Evolutionary conservation across 306 rosid genomes (phyloP), one percentile per base, ranked within the genome.

Genomic region (Dryas alaskensis): DNA sequence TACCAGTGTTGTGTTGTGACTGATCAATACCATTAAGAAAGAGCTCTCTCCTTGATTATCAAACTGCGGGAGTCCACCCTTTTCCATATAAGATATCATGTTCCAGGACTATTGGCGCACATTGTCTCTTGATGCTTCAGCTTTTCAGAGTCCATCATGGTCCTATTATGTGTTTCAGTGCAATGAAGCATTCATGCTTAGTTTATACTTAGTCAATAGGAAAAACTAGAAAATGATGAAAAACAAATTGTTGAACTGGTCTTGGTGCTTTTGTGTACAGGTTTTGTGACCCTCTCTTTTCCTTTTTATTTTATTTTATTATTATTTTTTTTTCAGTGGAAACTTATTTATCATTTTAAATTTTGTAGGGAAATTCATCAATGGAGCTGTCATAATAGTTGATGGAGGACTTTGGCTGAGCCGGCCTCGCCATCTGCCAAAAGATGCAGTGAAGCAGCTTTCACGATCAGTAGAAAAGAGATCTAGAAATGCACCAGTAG

Each of bases 351-450:
- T 58, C 72, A 39, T 69, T 54, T 68, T 79, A 70, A 79, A 84
- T 71, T 50, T 72, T 91, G 82, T 67, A 93, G 98, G 97, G 70
- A 91, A 93, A 82, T 93, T 27, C 73, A 17, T 93, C 3, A 93
- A 93, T 69, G 98, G 98, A 8, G 81, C 89, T 57, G 84, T 76
- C 47, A 17, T 94, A 7, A 3, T 85, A 9, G 92, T 89, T 40
- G 99, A 94, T 19, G 97, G 99, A 70, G 99, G 97, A 52, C 85
- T 85, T 65, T 94, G 97, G 97, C 84, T 94, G 92, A 94, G 91
- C 87, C 82, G 60, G 43, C 96, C 97, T 51, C 97, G 99, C 22
- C 82, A 85, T 73, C 58, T 94, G 51, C 83, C 90, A 0, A 94
- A 94, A 69, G 96, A 87, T 61, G 97, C 87, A 3, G 95, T 94